phyloP scores from a whole-genome alignment of 2,329 filamentous ascomycete genomes.

The Penicillium sp. region DNA sequence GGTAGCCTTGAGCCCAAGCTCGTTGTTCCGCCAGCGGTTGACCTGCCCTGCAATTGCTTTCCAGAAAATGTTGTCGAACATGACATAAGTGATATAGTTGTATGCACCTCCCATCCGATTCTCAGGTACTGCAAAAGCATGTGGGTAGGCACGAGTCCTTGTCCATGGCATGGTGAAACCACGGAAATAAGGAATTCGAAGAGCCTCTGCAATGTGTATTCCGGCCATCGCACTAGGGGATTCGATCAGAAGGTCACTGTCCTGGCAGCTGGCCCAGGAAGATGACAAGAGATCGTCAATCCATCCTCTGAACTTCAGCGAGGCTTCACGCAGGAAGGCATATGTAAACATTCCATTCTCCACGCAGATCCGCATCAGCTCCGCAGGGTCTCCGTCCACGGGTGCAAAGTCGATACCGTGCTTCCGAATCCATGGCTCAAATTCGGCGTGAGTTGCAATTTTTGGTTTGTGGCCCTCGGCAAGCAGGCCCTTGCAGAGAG shows the following conservation, averaged over 20 bases:
- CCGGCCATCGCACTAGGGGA: conserved; percentile 96
- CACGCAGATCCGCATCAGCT: conserved; percentile 93
- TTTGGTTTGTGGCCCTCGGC: conserved; percentile 81
- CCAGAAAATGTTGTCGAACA: conserved; percentile 98
- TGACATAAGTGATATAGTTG: conserved; percentile 91
- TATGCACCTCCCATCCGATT: conserved; percentile 93
- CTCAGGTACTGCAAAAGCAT: conserved; percentile 90
- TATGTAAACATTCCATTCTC: conserved; percentile 97
- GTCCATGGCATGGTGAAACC: conserved; percentile 99
- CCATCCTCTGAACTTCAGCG: conserved; percentile 87
- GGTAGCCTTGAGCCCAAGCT: conserved; percentile 74
- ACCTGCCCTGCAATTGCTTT: conserved; percentile 86
- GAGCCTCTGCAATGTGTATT: conserved; percentile 92
- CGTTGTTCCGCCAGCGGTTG: conserved; percentile 85
- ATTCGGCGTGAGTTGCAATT: conserved; percentile 91
- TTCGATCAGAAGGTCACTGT: conserved; percentile 86
- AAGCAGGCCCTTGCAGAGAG: conserved; percentile 83
- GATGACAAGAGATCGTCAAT: conserved; percentile 82
- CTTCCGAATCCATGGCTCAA: conserved; percentile 81
- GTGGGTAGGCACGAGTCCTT: conserved; percentile 88
- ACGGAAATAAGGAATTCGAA: conserved; percentile 91
- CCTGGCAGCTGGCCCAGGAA: conserved; percentile 79
- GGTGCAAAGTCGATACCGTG: conserved; percentile 91
- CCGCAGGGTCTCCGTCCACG: conserved; percentile 85
- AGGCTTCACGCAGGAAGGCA: conserved; percentile 84